These are phyloP conservation scores for Alternaria postmessia DNA, from an alignment of 2,329 filamentous ascomycete species.

Conservation along the genomic window DNA sequence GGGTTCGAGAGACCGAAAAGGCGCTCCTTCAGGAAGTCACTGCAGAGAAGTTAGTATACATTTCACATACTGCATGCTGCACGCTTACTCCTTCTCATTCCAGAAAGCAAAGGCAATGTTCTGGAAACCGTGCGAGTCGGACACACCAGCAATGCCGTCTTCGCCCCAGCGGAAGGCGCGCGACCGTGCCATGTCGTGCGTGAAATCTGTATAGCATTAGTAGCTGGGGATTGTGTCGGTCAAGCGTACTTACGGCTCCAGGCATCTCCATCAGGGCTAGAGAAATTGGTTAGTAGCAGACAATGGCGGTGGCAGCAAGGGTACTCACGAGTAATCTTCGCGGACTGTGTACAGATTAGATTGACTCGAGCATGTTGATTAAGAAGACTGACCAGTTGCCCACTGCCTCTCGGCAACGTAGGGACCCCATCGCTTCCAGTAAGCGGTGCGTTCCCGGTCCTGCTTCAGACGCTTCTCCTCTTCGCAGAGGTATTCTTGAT, in stretches of 20 bases:
- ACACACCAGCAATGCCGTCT: conserved; percentile 95
- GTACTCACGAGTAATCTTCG: conserved; percentile 83
- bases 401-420: conserved; percentile 95
- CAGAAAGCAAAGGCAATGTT: conserved; percentile 97
- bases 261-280: conserved; percentile 82
- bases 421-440: conserved; percentile 99
- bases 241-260: conserved; percentile 80
- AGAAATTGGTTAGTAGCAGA: conserved; percentile 36
- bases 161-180: conserved; percentile 95
- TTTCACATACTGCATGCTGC: background rate
- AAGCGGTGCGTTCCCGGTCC: conserved; percentile 82
- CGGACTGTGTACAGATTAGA: conserved; percentile 66
- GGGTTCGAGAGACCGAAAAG: conserved; percentile 95
- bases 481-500: conserved; percentile 84
- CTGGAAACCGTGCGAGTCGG: conserved; percentile 87
- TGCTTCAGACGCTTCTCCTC: conserved; percentile 91
- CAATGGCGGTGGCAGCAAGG: conserved; percentile 14
- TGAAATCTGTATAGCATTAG: conserved; percentile 73
- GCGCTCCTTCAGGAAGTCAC: conserved; percentile 91
- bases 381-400: conserved; percentile 75
- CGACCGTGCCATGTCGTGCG: conserved; percentile 88
- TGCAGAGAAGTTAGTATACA: conserved; percentile 58
- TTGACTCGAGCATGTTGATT: background rate
- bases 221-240: conserved; percentile 4
- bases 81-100: conserved; percentile 89